Evolutionary conservation across 2,329 filamentous ascomycete species (phyloP), one percentile per base, ranked within the genome.

Genomic region (Diaporthe humulicola): DNA sequence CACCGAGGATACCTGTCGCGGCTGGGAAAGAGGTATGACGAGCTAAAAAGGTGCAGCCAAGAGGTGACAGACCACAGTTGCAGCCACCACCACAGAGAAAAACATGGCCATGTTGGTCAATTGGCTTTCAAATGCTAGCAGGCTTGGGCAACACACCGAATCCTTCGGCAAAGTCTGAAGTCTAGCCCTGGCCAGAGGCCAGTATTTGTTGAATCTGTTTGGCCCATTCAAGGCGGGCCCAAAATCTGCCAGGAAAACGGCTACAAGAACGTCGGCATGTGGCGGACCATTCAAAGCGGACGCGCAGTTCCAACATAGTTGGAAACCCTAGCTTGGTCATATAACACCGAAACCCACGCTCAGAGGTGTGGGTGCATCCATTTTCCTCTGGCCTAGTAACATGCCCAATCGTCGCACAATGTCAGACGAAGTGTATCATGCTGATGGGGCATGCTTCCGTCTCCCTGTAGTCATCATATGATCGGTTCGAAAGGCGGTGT

Each of bases 401-500:
- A 45, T 25, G 45, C 15, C 28, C 42, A 40, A 30, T 28, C 17
- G 38, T 42, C 67, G 52, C 57, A 66, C 52, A 30, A 30, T 19
- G 36, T 48, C 60, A 67, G 38, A 42, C 50, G 38, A 22, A 66
- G 33, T n/a, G 40, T 69, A 50, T 48, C 30, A 10, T 40, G 48
- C 30, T 66, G 30, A 67, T 54, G 73, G 50, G 28, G 28, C 25
- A 66, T 28, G 7, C 4, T 56, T 22, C 6, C 56, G 38, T 38
- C 36, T 40, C 14, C 61, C 28, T 36, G 40, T 73, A 28, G 54
- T 70, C 28, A 45, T 38, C 38, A 61, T 33, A 64, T 50, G 19
- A 58, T 7, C 14, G 30, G 25, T 4, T 19, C 57, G 70, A 42
- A 74, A 56, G 54, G 74, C 74, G 74, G 74, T 76, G 74, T 72